Evolutionary conservation across 768 basidiomycete genomes (phyloP).

Genomic region (Boletus barrowsii): DNA sequence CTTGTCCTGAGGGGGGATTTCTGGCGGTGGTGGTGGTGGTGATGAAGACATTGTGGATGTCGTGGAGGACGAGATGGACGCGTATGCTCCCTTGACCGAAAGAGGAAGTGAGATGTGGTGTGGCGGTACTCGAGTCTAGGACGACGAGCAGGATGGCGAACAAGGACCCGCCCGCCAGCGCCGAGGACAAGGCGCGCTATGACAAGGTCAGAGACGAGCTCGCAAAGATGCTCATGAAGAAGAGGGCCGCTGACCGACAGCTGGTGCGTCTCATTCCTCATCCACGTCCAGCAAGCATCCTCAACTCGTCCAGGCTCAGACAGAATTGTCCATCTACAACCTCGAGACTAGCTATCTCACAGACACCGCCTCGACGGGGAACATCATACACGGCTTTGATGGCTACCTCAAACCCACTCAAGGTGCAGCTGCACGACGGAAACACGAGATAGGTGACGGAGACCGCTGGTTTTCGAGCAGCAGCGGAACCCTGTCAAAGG

Average conservation of each 20-base stretch:
- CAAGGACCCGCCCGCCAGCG: conserved; percentile 40
- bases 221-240: conserved; percentile 68
- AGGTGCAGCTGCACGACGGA: conserved; percentile 50
- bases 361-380: conserved; percentile 80
- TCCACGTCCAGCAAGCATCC: background rate
- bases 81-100: conserved; percentile 26
- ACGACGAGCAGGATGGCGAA: conserved; percentile 31
- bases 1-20: conserved; percentile 44
- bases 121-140: background rate
- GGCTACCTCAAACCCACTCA: conserved; percentile 76
- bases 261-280: conserved; percentile 46
- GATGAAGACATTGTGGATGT: conserved; percentile 52
- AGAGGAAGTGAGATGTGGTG: conserved; percentile 16
- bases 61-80: conserved; percentile 14
- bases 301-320: conserved; percentile 51
- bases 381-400: conserved; percentile 86
- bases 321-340: conserved; percentile 77
- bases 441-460: conserved; percentile 71
- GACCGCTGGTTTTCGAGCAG: conserved; percentile 84
- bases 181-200: conserved; percentile 72
- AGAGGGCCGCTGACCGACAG: conserved; percentile 72
- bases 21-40: conserved; percentile 49
- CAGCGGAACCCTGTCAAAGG: conserved; percentile 75
- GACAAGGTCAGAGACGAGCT: conserved; percentile 75
- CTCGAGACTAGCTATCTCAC: conserved; percentile 73